Percentiles rank a stretch among this genome's conserved stretches.
These are phyloP conservation scores for Emericellopsis atlantica DNA, from an alignment of 2,329 filamentous ascomycete genomes.

Conservation along the genomic window DNA sequence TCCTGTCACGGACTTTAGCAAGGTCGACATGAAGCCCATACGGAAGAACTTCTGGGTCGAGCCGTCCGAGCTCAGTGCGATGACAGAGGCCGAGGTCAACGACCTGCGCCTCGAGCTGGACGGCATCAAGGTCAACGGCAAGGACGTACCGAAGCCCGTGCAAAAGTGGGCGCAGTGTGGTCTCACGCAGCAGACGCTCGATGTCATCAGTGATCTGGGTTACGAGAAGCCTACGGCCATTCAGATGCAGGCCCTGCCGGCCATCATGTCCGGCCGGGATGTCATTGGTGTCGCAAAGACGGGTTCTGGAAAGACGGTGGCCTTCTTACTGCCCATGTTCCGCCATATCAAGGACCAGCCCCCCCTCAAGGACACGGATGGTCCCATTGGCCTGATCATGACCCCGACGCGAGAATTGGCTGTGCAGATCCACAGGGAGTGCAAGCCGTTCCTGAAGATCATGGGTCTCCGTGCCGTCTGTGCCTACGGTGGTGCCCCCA, in stretches of 20 bases:
- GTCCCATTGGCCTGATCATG: constrained; percentile 79
- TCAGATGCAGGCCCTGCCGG: constrained; percentile 86
- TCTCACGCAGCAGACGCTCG: constrained; percentile 72
- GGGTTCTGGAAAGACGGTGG: constrained; percentile 93
- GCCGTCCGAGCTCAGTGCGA: constrained; percentile 66
- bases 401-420: constrained; percentile 90
- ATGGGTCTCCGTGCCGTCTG: constrained; percentile 78
- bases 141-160: constrained; percentile 83
- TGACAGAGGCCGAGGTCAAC: constrained; percentile 75
- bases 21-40: constrained; percentile 74
- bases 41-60: constrained; percentile 94
- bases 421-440: constrained; percentile 86
- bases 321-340: constrained; percentile 94
- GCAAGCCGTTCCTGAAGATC: constrained; percentile 85
- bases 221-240: constrained; percentile 89
- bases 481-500: constrained; percentile 88
- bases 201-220: constrained; percentile 69
- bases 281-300: constrained; percentile 96
- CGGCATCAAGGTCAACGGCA: constrained; percentile 85
- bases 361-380: constrained; percentile 70
- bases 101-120: constrained; percentile 79
- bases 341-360: constrained; percentile 92
- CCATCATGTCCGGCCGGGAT: constrained; percentile 92
- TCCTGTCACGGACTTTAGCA: constrained; percentile 75
- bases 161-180: constrained; percentile 96